Evolutionary conservation across 257 asterid species (phyloP), one percentile per base, ranked within the genome.

Genomic region (Jasminum sambac): DNA sequence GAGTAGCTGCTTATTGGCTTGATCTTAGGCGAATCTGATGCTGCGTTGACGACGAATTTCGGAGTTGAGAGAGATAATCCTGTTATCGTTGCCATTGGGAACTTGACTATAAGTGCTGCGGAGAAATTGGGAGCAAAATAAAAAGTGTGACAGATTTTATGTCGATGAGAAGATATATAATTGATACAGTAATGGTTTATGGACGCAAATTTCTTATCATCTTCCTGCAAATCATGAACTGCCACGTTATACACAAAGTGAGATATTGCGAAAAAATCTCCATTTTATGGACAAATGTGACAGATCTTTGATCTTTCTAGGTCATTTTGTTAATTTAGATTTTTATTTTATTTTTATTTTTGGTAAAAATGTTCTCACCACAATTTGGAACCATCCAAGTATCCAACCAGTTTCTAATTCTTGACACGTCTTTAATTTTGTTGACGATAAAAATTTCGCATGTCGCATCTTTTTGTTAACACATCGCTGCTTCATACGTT

Each of bases 41-140:
- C 30, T 41, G 74, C 30, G 13, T 84, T 81, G 12, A 84, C 84
- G 0, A 42, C 4, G 74, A 62, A 6, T 25, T 36, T 59, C 23
- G 44, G 67, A 39, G 67, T 59, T 42, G 68, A 19, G 60, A 60
- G 25, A 40, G 52, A 59, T 14, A 57, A 12, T 21, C 74, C 68
- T 11, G 61, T 36, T 40, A 42, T 5, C 14, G 74, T 4, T 25
- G 74, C 68, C 74, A 70, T 70, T 59, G 41, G 52, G 41, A 19
- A 38, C 11, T 36, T 39, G 69, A 10, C 11, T 16, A 0, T 10
- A 8, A 63, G 46, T 37, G 13, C 19, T 63, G 5, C 11, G 8
- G 14, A 0, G 10, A 8, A 8, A n/a, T n/a, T 63, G 25, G 14
- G 30, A 2, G 62, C n/a, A n/a, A n/a, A 55, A 23, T 8, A 55